Percentiles rank a stretch among this genome's conserved stretches.
phyloP scores from a whole-genome alignment of 1,284 basidiomycete genomes.

The Cryptococcus sp. region DNA sequence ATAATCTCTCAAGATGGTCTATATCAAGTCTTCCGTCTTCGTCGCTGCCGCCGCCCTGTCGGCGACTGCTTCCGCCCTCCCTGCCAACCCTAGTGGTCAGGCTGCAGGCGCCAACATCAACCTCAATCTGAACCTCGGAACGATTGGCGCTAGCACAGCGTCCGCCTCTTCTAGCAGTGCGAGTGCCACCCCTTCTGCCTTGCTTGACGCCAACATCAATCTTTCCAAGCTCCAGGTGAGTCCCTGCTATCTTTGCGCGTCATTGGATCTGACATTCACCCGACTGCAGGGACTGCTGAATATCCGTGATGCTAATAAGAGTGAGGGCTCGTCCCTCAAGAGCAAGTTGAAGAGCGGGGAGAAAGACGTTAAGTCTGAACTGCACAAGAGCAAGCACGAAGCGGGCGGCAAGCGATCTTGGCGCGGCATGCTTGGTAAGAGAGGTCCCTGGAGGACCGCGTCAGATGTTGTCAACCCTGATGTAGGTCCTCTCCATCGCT shows the following conservation, averaged over 20 bases:
- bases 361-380: no score
- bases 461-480: constrained; percentile 8
- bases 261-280: not conserved
- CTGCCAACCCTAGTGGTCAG: constrained; percentile 7
- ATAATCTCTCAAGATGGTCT: constrained; percentile 24
- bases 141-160: constrained; percentile 1
- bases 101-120: not conserved
- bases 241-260: not conserved
- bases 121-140: constrained; percentile 7
- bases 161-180: not conserved
- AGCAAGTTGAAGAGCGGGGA: not conserved
- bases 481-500: not conserved
- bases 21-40: constrained; percentile 26
- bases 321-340: not conserved
- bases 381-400: not conserved
- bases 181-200: not conserved
- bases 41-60: constrained; percentile 31
- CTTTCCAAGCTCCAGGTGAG: not conserved
- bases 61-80: constrained; percentile 20
- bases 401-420: constrained; percentile 8
- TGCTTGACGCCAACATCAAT: not conserved
- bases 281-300: not conserved
- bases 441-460: constrained; percentile 19
- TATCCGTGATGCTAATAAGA: no score
- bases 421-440: constrained; percentile 19